These are phyloP conservation scores for Pyrus hybrid DNA, from an alignment of 331 rosid species.

Conservation along the genomic window DNA sequence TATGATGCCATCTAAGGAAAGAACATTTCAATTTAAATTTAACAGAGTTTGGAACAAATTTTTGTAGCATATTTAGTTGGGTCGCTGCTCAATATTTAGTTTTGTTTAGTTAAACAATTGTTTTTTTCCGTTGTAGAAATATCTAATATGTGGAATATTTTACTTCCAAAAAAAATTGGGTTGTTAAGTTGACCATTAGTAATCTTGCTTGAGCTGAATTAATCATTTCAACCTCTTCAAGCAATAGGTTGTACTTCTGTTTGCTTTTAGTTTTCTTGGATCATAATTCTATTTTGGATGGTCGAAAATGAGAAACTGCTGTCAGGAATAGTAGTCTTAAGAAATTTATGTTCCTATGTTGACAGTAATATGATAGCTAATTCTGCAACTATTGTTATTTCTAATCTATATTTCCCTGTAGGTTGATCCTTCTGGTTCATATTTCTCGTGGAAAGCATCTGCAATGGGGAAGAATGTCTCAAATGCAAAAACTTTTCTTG, in stretches of 20 bases:
- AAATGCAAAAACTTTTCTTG: slow-evolving; percentile 88
- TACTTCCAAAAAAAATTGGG: background rate
- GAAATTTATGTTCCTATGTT: background rate
- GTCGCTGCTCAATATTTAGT: background rate
- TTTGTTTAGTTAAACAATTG: background rate
- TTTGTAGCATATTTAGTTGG: background rate
- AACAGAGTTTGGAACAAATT: background rate
- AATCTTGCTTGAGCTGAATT: too few relatives aligned
- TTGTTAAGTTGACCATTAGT: background rate
- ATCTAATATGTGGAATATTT: background rate
- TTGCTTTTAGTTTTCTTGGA: background rate
- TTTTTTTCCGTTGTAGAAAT: too few relatives aligned
- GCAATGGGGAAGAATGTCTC: slow-evolving; percentile 99
- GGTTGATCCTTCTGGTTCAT: slow-evolving; percentile 98
- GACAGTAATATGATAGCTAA: background rate
- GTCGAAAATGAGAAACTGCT: too few relatives aligned
- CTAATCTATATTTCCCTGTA: slow-evolving; percentile 15
- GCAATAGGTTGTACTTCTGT: background rate
- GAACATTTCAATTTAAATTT: background rate
- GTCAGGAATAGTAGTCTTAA: background rate
- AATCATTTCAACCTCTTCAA: too few relatives aligned
- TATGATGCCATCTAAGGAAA: background rate
- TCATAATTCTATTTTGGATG: background rate
- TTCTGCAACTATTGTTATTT: background rate
- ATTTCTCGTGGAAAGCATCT: slow-evolving; percentile 96